Conservation (phyloP, 345 rosid species). For the Syzygium aqueum region DNA sequence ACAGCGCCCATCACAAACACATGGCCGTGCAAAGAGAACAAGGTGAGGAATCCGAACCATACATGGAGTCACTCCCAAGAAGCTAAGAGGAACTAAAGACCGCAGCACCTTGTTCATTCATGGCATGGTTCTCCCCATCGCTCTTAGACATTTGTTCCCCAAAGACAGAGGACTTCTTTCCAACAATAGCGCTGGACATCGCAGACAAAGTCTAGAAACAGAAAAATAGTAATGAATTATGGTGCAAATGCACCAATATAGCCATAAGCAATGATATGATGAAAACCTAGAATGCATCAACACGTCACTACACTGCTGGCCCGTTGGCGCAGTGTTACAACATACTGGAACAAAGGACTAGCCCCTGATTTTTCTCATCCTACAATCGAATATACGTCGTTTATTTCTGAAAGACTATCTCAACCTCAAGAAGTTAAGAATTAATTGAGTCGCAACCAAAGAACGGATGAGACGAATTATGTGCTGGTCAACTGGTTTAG, state of each 20-base stretch:
- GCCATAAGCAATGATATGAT: not conserved
- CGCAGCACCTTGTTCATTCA: conserved; percentile 37
- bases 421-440: not conserved
- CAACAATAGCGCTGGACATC: conserved; percentile 60
- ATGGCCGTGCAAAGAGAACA: not conserved
- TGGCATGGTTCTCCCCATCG: conserved; percentile 46
- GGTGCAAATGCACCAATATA: not conserved
- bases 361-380: conserved; percentile 55
- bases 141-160: conserved; percentile 31
- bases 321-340: conserved; percentile 30
- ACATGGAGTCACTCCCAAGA: conserved; percentile 55
- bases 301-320: conserved; percentile 49
- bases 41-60: conserved; percentile 6
- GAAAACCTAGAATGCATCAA: conserved; percentile 70
- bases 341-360: conserved; percentile 66
- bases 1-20: not conserved
- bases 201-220: not conserved
- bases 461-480: not conserved
- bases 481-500: not conserved
- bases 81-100: conserved; percentile 80
- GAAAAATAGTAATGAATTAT: not conserved
- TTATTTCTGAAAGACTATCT: not conserved
- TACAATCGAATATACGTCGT: not conserved
- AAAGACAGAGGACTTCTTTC: conserved; percentile 51
- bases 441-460: not conserved